Percentiles rank a stretch among this genome's conserved stretches.
Conservation (phyloP, 2,329 filamentous ascomycete species). For the Penicillium fuscoglaucum region DNA sequence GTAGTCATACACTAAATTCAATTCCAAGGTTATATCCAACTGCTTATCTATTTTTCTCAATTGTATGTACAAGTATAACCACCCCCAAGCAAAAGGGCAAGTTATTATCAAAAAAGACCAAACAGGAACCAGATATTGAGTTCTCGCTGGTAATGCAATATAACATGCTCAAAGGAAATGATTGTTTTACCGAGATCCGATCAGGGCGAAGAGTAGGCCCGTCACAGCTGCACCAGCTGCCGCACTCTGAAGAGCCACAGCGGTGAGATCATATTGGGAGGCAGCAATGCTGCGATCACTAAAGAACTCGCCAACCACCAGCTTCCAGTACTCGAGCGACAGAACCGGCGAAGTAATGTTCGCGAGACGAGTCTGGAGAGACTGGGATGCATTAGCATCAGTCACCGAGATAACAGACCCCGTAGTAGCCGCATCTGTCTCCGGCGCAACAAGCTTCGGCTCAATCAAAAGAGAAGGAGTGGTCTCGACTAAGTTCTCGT, state of each 20-base stretch:
- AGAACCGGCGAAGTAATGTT: constrained; percentile 27
- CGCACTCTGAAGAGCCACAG: constrained; percentile 68
- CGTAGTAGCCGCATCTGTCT: constrained; percentile 1
- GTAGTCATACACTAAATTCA: constrained; percentile 17
- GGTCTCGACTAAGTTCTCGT: background rate
- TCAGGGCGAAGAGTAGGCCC: constrained; percentile 53
- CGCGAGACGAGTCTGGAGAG: constrained; percentile 27
- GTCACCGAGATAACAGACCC: constrained; percentile 3
- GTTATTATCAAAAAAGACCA: constrained; percentile 8
- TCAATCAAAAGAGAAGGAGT: constrained; percentile 3
- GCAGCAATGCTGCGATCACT: constrained; percentile 65
- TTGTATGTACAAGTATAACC: constrained; percentile 22
- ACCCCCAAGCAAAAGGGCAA: constrained; percentile 1
- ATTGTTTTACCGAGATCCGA: constrained; percentile 44
- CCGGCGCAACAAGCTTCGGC: background rate
- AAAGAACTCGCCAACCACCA: constrained; percentile 58
- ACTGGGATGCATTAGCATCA: constrained; percentile 8
- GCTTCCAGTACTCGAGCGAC: constrained; percentile 49
- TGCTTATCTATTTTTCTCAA: constrained; percentile 18
- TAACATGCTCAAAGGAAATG: constrained; percentile 15
- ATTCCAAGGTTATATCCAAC: constrained; percentile 7
- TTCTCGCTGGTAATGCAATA: constrained; percentile 1
- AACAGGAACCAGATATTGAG: background rate
- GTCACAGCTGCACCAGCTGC: constrained; percentile 64
- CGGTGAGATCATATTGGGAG: constrained; percentile 68